Conservation (phyloP, 208 protist species). For the Leishmania turanica region DNA sequence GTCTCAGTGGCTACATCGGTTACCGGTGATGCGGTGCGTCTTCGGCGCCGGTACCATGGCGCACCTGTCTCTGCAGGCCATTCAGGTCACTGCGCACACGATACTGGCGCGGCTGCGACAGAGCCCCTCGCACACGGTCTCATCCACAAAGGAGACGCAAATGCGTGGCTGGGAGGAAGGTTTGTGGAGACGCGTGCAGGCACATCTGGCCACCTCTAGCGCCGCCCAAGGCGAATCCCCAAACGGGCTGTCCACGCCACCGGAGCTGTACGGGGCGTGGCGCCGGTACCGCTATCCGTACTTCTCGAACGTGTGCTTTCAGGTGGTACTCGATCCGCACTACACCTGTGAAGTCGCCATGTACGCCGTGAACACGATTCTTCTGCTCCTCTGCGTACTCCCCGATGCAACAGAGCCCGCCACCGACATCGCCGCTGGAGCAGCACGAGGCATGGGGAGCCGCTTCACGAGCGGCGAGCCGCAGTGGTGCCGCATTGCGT, state of each 20-base stretch:
- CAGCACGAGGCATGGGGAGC: not conserved
- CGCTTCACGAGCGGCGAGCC: not conserved
- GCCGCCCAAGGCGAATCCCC: not conserved
- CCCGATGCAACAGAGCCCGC: not conserved
- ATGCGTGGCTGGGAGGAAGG: not conserved
- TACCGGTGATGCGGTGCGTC: conserved; percentile 3
- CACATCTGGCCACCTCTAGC: not conserved
- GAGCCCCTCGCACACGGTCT: not conserved
- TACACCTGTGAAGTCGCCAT: conserved; percentile 79
- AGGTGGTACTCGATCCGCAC: conserved; percentile 65
- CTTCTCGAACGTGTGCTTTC: conserved; percentile 34
- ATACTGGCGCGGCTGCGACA: conserved; percentile 43
- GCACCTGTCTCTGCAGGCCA: conserved; percentile 51
- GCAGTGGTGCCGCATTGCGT: not conserved
- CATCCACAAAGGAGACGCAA: not conserved
- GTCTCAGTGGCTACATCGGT: conserved; percentile 1
- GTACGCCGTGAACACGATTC: conserved; percentile 48
- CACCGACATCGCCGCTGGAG: not conserved
- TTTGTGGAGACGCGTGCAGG: conserved; percentile 16
- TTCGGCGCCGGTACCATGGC: conserved; percentile 10
- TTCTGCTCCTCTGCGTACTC: conserved; percentile 26
- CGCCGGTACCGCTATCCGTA: conserved; percentile 34
- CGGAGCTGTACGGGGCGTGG: conserved; percentile 15
- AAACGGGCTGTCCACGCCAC: no score
- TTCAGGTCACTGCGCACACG: conserved; percentile 62